Evolutionary conservation across 306 rosid species (phyloP).

Genomic region (Boehmeria nivea): DNA sequence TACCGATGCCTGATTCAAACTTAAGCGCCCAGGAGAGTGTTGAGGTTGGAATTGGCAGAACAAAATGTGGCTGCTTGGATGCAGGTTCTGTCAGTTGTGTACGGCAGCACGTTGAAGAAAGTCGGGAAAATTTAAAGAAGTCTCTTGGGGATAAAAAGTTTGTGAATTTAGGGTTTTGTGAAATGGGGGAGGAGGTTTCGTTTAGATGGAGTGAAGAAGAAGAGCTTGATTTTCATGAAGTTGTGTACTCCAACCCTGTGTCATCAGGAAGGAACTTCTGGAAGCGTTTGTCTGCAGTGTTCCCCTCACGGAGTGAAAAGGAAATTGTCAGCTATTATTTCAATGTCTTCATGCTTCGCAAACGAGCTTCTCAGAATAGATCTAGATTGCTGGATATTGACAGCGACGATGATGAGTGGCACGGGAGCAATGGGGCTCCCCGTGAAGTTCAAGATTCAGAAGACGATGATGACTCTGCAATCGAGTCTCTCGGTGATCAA

Average conservation of each 20-base stretch:
- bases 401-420: conserved; percentile 93
- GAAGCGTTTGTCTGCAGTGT: conserved; percentile 47
- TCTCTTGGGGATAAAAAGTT: conserved; percentile 41
- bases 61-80: conserved; percentile 37
- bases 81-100: conserved; percentile 43
- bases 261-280: conserved; percentile 68
- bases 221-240: conserved; percentile 54
- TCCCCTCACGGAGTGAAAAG: conserved; percentile 58
- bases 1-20: conserved; percentile 31
- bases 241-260: conserved; percentile 63
- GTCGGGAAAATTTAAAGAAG: conserved; percentile 30
- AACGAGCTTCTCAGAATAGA: conserved; percentile 77
- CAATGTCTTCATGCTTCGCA: conserved; percentile 80
- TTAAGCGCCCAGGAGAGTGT: background rate
- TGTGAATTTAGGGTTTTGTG: conserved; percentile 48
- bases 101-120: conserved; percentile 37
- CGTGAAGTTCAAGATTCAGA: conserved; percentile 41
- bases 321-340: conserved; percentile 88
- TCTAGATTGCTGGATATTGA: conserved; percentile 39
- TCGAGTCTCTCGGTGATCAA: conserved; percentile 48
- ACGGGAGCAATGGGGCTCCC: conserved; percentile 44
- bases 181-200: conserved; percentile 83
- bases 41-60: conserved; percentile 29
- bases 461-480: conserved; percentile 62
- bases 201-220: conserved; percentile 63